Conservation (phyloP, 371 early-diverging fungal species). For the Mucor indicus region DNA sequence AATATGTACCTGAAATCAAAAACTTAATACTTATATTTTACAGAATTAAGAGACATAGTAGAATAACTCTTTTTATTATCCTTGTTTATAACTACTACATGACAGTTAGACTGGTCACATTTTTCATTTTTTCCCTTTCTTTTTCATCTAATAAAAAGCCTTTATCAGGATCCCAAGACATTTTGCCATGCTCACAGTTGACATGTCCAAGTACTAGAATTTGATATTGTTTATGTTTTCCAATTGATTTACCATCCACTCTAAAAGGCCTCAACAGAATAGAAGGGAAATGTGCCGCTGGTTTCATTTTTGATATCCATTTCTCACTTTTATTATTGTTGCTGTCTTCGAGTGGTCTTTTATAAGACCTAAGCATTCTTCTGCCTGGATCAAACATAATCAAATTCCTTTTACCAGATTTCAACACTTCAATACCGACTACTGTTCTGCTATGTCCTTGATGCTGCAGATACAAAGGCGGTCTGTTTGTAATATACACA, state of each 20-base stretch:
- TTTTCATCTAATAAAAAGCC: slow-evolving; percentile 32
- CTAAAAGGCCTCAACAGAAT: slow-evolving; percentile 34
- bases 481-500: slow-evolving; percentile 48
- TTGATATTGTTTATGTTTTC: slow-evolving; percentile 44
- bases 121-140: slow-evolving; percentile 38
- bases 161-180: slow-evolving; percentile 24
- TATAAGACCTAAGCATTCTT: slow-evolving; percentile 38
- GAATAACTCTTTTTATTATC: not conserved
- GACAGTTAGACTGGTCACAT: slow-evolving; percentile 29
- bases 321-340: no score
- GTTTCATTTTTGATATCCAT: no score
- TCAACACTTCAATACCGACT: slow-evolving; percentile 61
- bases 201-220: slow-evolving; percentile 41
- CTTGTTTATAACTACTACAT: no score
- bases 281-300: no score
- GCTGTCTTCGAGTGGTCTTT: no score
- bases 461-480: slow-evolving; percentile 76
- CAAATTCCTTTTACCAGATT: slow-evolving; percentile 45
- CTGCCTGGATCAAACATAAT: slow-evolving; percentile 70
- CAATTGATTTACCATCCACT: slow-evolving; percentile 41
- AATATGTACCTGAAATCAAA: no score
- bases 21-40: not conserved
- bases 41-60: slow-evolving; percentile 14
- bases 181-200: slow-evolving; percentile 22
- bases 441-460: slow-evolving; percentile 74